Percentiles rank a stretch among this genome's conserved stretches.
Evolutionary conservation across 2,329 filamentous ascomycete genomes (phyloP).

Genomic region (Lasiodiplodia citricola): DNA sequence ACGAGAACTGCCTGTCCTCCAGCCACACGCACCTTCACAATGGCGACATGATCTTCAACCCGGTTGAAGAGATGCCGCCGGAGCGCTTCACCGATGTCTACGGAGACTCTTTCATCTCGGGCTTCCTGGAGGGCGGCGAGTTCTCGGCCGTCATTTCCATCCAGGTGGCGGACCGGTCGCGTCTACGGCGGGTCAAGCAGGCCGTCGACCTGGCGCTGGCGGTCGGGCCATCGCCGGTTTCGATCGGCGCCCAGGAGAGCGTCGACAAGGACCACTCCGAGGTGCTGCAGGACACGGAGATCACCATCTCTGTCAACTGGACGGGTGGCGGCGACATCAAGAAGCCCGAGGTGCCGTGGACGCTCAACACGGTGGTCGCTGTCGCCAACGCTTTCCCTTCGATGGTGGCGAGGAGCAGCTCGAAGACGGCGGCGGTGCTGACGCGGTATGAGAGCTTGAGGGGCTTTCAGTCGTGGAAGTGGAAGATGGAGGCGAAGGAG

Average conservation of each 20-base stretch:
- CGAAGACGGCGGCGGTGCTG: conserved; percentile 39
- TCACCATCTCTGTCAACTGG: conserved; percentile 43
- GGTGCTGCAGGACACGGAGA: conserved; percentile 38
- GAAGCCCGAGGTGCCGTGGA: conserved; percentile 39
- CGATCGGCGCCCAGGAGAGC: conserved; percentile 35
- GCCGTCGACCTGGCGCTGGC: conserved; percentile 40
- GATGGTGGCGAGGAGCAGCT: conserved; percentile 39
- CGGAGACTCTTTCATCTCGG: conserved; percentile 42
- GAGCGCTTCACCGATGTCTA: conserved; percentile 42
- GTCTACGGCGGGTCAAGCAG: conserved; percentile 39
- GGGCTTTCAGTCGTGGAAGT: conserved; percentile 40
- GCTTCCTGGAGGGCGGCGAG: conserved; percentile 41
- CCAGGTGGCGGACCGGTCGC: conserved; percentile 40
- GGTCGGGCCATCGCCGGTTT: conserved; percentile 34
- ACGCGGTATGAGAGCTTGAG: conserved; percentile 39
- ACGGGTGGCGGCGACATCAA: conserved; percentile 42
- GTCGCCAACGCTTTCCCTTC: conserved; percentile 43
- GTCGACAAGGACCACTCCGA: conserved; percentile 34
- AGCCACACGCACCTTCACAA: neutral
- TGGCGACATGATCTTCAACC: conserved; percentile 36
- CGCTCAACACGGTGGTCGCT: conserved; percentile 37
- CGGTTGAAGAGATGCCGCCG: conserved; percentile 36
- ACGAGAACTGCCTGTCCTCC: conserved; percentile 15
- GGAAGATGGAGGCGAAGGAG: conserved; percentile 32
- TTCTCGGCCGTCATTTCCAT: conserved; percentile 43